phyloP scores from a whole-genome alignment of 768 basidiomycete genomes.

The Russula earlei region DNA sequence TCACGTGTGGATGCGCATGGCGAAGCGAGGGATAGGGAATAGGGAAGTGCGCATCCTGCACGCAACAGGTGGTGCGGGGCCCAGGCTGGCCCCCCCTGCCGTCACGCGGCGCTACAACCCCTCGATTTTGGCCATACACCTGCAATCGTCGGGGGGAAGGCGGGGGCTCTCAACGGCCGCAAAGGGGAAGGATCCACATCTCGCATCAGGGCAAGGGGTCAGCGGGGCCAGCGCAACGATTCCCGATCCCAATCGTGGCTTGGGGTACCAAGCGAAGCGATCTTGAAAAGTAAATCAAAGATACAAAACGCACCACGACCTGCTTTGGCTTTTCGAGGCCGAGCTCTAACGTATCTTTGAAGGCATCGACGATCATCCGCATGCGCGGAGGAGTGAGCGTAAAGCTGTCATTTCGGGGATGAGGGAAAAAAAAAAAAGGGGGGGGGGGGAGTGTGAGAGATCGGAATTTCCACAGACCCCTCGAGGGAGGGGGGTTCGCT shows the following conservation, averaged over 20 bases:
- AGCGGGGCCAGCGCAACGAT: not conserved
- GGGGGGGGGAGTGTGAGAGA: not conserved
- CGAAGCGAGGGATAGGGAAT: not conserved
- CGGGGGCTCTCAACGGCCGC: not conserved
- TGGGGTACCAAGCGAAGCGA: not conserved
- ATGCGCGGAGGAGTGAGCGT: conserved; percentile 84
- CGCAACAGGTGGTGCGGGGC: not conserved
- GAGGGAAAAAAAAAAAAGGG: no score
- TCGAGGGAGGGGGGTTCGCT: not conserved
- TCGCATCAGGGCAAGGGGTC: not conserved
- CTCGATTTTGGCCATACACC: not conserved
- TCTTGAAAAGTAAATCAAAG: not conserved
- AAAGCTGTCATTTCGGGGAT: conserved; percentile 48
- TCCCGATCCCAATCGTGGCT: not conserved
- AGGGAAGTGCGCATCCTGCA: not conserved
- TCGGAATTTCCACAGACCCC: not conserved
- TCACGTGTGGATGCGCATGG: conserved; percentile 1
- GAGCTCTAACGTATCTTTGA: conserved; percentile 83
- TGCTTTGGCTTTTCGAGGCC: conserved; percentile 78
- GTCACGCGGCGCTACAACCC: not conserved
- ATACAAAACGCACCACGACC: conserved; percentile 61
- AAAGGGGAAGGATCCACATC: not conserved
- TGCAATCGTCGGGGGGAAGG: not conserved
- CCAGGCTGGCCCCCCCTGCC: not conserved
- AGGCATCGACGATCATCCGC: conserved; percentile 95